Evolutionary conservation across 495 filamentous ascomycete genomes (phyloP), one percentile per base, ranked within the genome.

Genomic region (Trichocladium uniseriatum): DNA sequence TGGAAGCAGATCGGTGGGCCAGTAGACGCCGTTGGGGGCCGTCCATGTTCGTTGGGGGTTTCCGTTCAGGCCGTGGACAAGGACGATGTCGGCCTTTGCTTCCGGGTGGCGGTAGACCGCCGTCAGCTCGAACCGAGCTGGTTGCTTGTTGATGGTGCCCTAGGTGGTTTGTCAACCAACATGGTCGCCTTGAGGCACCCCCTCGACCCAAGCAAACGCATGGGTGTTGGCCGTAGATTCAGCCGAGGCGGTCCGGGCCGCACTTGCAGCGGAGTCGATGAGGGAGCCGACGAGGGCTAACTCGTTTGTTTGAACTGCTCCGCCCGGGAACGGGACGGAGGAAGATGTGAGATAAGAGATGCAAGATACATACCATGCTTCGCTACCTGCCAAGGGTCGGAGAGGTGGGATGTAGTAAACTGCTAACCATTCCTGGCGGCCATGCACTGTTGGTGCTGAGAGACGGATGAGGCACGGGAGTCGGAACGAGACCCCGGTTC

Each of bases 1-100:
- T 0, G 87, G 88, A 7, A 94, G 71, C 10, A 94, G 72, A 52
- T 90, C 81, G 13, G 73, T 64, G 0, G 87, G 84, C 88, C 88
- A 92, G 68, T 86, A 87, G 34, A 80, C 76, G 36, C 78, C 78
- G 34, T 76, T 72, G 36, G 74, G 70, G 32, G 78, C 76, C 14
- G 82, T 83, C 88, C 88, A 94, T 38, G 85, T 86, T 45, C 77
- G 76, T 21, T 81, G 67, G 1, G 87, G 85, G 45, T 87, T 74
- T 18, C 88, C 88, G 56, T 90, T 90, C 24, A 94, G 71, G 43
- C 88, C 88, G 61, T 94, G 88, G 35, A 94, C 86, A 39, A 89
- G 77, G 10, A 89, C 81, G 31, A 89, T 79, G 57, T 82, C 79
- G 61, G 79, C 79, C 55, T 73, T 74, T 18, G 76, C 77, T 39